Evolutionary conservation across 345 rosid species (phyloP), one percentile per base, ranked within the genome.

Genomic region (Fremontodendron californicum): DNA sequence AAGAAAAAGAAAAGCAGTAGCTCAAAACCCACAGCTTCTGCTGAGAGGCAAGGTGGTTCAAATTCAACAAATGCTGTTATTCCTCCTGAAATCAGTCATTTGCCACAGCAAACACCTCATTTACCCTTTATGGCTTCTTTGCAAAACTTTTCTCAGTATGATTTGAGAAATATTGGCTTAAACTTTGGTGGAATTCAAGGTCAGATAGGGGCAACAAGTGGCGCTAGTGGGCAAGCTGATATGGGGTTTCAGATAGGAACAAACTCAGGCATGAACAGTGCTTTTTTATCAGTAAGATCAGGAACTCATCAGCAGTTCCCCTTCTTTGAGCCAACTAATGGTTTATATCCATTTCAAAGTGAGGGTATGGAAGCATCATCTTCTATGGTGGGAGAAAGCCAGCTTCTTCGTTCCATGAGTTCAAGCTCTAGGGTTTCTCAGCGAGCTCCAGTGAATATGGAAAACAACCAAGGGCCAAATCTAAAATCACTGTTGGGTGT

Each of bases 341-440:
- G 80, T 19, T 72, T 86, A 62, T 87, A 69, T 64, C 76, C 85
- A 75, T 87, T 84, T 60, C 89, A 82, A 57, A 75, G 79, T 67
- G 88, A 85, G 51, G 87, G 86, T 13, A 72, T 84, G 18, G 87
- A 83, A 77, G 74, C 88, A 25, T 37, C 91, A 42, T 19, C 84
- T 48, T 76, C 87, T 3, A 68, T 84, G 78, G 84, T 71, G 23
- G 86, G 82, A 39, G 84, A 80, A 0, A 73, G 37, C 78, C 83
- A 75, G 64, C 27, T 45, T 40, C 64, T 75, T 77, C 78, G 78
- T 39, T 51, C 83, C 33, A 62, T 80, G 68, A 75, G 68, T 84
- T 43, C 86, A 5, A 82, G 66, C 77, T 78, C 92, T 86, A 87
- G 97, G 87, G 89, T 78, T 89, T 83, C 88, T 77, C 88, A 88